Conservation (phyloP, 164 flowering plant genomes). For the Magnolia sinica region DNA sequence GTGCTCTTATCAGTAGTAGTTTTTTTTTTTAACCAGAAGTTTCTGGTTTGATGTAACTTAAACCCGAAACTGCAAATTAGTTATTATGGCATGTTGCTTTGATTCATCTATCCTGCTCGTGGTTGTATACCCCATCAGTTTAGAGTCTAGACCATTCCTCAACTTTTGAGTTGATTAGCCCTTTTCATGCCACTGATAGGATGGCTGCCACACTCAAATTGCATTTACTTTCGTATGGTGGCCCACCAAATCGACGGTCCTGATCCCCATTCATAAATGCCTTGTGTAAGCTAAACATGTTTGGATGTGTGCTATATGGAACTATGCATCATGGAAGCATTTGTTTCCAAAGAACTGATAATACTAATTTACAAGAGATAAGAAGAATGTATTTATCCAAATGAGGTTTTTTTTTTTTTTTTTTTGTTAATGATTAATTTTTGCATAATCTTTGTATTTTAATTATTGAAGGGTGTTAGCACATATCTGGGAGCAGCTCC, state of each 20-base stretch:
- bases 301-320: neutral
- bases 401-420: neutral
- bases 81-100: too few relatives aligned
- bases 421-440: neutral
- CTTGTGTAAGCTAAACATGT: neutral
- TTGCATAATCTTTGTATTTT: slow-evolving; percentile 10
- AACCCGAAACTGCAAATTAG: too few relatives aligned
- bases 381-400: neutral
- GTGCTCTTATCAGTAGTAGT: too few relatives aligned
- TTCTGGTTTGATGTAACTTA: too few relatives aligned
- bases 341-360: neutral
- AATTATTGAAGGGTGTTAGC: slow-evolving; percentile 63
- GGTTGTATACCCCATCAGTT: too few relatives aligned
- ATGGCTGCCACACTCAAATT: neutral
- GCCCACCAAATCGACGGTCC: neutral
- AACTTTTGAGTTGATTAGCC: too few relatives aligned
- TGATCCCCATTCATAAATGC: neutral
- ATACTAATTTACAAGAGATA: neutral
- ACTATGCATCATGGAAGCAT: neutral
- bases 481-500: slow-evolving; percentile 96
- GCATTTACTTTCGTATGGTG: neutral
- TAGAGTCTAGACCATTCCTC: too few relatives aligned
- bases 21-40: too few relatives aligned
- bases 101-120: too few relatives aligned
- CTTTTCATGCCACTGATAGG: too few relatives aligned